Percentiles rank a stretch among this genome's conserved stretches.
phyloP scores from a whole-genome alignment of 1,139 yeast species.

The Debaryomyces coudertii region DNA sequence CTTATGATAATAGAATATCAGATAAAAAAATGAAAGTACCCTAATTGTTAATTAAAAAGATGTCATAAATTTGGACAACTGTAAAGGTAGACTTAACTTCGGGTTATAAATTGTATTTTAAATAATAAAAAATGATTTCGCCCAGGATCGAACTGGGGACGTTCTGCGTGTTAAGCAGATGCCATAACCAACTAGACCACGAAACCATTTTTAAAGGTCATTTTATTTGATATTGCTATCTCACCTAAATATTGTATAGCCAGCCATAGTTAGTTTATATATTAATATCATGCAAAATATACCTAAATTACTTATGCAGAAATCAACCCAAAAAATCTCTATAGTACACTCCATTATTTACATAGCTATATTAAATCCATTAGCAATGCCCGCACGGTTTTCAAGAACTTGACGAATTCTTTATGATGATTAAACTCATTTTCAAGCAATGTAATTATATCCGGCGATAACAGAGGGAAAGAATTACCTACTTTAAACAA shows the following conservation, averaged over 20 bases:
- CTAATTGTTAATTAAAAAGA: no score
- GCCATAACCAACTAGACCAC: slow-evolving; percentile 99
- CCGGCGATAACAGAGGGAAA: slow-evolving; percentile 34
- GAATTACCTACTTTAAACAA: slow-evolving; percentile 34
- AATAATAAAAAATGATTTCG: slow-evolving; percentile 62
- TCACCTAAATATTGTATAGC: no score
- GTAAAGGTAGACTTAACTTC: no score
- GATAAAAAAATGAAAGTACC: no score
- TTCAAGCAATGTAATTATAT: slow-evolving; percentile 24
- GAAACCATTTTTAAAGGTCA: slow-evolving; percentile 31
- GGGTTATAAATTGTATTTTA: no score
- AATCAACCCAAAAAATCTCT: background rate
- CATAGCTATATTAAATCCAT: slow-evolving; percentile 17
- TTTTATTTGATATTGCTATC: no score
- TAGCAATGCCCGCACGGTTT: slow-evolving; percentile 31
- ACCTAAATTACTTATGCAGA: background rate
- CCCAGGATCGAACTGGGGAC: slow-evolving; percentile 99
- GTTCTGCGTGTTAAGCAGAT: slow-evolving; percentile 99
- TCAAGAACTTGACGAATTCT: slow-evolving; percentile 43
- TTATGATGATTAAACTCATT: slow-evolving; percentile 38
- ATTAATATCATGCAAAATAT: background rate
- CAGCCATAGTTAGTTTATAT: background rate
- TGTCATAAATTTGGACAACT: no score
- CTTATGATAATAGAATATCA: no score
- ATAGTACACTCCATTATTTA: slow-evolving; percentile 1